Evolutionary conservation across 441 rosid genomes (phyloP).

Genomic region (Arabidopsis lyrata): DNA sequence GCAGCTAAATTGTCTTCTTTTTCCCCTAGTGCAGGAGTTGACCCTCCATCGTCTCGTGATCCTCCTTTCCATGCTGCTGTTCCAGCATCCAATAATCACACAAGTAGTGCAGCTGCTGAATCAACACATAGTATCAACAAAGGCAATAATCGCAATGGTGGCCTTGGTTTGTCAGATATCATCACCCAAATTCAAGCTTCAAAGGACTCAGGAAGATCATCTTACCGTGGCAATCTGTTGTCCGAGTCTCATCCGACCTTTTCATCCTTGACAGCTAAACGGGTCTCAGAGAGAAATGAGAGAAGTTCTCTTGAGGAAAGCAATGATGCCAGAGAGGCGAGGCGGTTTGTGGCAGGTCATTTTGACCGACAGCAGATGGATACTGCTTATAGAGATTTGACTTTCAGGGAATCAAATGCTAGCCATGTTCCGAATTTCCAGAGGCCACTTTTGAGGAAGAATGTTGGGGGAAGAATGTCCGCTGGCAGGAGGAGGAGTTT

Average conservation of each 20-base stretch:
- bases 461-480: conserved; percentile 80
- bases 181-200: conserved; percentile 95
- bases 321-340: conserved; percentile 67
- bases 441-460: conserved; percentile 92
- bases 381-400: conserved; percentile 62
- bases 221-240: conserved; percentile 62
- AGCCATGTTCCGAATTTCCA: conserved; percentile 94
- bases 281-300: conserved; percentile 75
- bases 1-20: conserved; percentile 68
- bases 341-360: conserved; percentile 62
- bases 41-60: conserved; percentile 99
- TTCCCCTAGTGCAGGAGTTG: conserved; percentile 99
- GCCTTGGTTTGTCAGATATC: conserved; percentile 87
- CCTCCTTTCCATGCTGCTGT: conserved; percentile 87
- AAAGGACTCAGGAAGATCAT: conserved; percentile 83
- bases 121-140: conserved; percentile 59
- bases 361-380: conserved; percentile 79
- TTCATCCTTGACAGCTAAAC: conserved; percentile 75
- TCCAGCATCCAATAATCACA: conserved; percentile 71
- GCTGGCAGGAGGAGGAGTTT: conserved; percentile 94
- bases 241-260: conserved; percentile 66
- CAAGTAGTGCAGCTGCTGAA: conserved; percentile 61
- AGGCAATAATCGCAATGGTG: conserved; percentile 82
- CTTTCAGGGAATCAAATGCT: conserved; percentile 71
- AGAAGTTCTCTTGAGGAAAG: conserved; percentile 74